Base-by-base conservation (phyloP, 2,329 filamentous ascomycete genomes). In the Lachnellula suecica region DNA sequence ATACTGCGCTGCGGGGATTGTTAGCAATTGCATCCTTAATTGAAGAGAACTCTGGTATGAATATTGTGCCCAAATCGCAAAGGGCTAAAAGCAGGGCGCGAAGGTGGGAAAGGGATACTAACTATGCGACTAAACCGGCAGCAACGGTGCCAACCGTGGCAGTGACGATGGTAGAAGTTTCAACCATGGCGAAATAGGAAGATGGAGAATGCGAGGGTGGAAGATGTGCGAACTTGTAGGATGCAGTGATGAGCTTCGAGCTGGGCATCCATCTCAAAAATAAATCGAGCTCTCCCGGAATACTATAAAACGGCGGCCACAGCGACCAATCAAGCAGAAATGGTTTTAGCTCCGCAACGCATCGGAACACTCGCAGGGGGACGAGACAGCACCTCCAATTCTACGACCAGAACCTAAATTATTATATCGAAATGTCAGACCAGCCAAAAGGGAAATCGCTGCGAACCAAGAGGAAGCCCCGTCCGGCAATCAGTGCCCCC, bases 401-500 rank as follows among this genome's bases (percentile, higher is more conserved):
- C n/a, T n/a, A n/a, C n/a, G n/a, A n/a, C n/a, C n/a, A n/a, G n/a
- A n/a, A n/a, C n/a, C n/a, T n/a, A n/a, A n/a, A n/a, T n/a, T n/a
- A n/a, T n/a, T n/a, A n/a, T n/a, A n/a, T n/a, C n/a, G n/a, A n/a
- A 61, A 86, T 86, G 82, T 83, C 82, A 13, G 82, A 85, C n/a
- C n/a, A n/a, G 60, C 81, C 84, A 61, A 75, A 80, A 69, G 67
- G 66, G 17, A 81, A 84, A 60, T 87, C 84, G 52, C 76, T 87
- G 51, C 77, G 84, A 35, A 84, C 73, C 51, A 85, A 84, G 70
- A 74, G 83, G 62, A 85, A 84, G 65, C 74, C 70, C 42, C 79
- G 82, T n/a, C 81, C 82, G 17, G 72, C 73, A 51, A 85, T 86
- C 66, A 85, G 82, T 66, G 79, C 82, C 6, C 82, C 82, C 24